Evolutionary conservation across 129 eudicot genomes (phyloP).

Genomic region (Sambucus nigra): DNA sequence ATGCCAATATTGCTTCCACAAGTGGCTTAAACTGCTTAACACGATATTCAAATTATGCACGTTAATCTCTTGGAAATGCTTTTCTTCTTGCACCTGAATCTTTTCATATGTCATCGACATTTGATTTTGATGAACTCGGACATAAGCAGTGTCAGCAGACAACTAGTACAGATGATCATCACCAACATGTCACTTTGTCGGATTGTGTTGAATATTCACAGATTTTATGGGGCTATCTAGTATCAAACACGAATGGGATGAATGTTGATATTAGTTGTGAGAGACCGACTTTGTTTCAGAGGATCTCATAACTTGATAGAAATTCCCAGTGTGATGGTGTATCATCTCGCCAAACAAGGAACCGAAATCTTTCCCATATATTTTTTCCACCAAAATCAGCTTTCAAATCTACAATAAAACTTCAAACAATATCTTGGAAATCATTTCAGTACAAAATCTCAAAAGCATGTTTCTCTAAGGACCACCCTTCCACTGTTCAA

Average conservation of each 20-base stretch:
- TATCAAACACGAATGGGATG: slow-evolving; percentile 18
- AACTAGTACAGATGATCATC: too few species aligned
- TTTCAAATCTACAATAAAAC: too few species aligned
- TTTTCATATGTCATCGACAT: slow-evolving; percentile 11
- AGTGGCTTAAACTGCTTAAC: slow-evolving; percentile 2
- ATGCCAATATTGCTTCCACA: too few species aligned
- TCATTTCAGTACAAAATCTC: too few species aligned
- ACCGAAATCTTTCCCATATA: too few species aligned
- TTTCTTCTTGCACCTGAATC: slow-evolving; percentile 1
- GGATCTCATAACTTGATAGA: slow-evolving; percentile 19
- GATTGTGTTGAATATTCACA: slow-evolving; percentile 23
- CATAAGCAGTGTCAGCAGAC: slow-evolving; percentile 17
- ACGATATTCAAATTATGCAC: slow-evolving; percentile 17
- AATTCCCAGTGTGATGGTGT: slow-evolving; percentile 13
- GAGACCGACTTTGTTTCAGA: slow-evolving; percentile 17
- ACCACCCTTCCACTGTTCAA: too few species aligned
- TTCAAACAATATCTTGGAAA: too few species aligned
- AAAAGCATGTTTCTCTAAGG: too few species aligned
- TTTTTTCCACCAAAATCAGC: too few species aligned
- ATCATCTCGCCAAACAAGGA: slow-evolving; percentile 34
- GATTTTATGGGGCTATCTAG: slow-evolving; percentile 22
- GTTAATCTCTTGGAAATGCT: slow-evolving; percentile 11
- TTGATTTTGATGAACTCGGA: slow-evolving; percentile 19
- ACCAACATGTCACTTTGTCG: too few species aligned
- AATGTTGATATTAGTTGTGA: slow-evolving; percentile 23